Percentiles rank a stretch among this genome's conserved stretches.
phyloP scores from a whole-genome alignment of 176 grass and related monocot species.

The Lolium multiflorum region DNA sequence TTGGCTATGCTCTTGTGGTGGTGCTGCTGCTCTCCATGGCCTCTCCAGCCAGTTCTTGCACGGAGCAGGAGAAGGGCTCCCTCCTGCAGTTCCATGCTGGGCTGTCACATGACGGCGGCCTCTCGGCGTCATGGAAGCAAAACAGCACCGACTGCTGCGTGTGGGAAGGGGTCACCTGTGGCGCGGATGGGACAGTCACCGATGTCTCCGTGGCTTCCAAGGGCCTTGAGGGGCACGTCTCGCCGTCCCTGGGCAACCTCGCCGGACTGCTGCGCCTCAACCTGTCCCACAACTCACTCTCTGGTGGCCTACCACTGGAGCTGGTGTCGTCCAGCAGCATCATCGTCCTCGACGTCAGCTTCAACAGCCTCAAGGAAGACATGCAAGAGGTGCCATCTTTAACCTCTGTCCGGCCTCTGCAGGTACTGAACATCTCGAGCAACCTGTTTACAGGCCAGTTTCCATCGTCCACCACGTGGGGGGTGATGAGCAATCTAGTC shows the following conservation, averaged over 20 bases:
- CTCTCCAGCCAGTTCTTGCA: slow-evolving; percentile 33
- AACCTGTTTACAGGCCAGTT: slow-evolving; percentile 48
- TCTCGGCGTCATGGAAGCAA: slow-evolving; percentile 36
- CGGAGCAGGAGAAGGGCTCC: slow-evolving; percentile 41
- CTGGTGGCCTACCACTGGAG: slow-evolving; percentile 15
- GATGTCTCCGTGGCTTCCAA: slow-evolving; percentile 35
- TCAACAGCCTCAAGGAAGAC: slow-evolving; percentile 42
- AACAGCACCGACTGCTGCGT: slow-evolving; percentile 46
- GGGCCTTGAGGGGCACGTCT: slow-evolving; percentile 47
- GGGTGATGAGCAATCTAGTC: slow-evolving; percentile 32
- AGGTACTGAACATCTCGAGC: slow-evolving; percentile 61
- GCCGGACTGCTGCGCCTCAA: slow-evolving; percentile 39
- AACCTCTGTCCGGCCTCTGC: not conserved
- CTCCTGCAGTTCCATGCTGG: slow-evolving; percentile 49
- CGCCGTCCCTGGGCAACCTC: slow-evolving; percentile 49
- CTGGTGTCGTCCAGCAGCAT: slow-evolving; percentile 41
- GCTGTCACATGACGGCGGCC: not conserved
- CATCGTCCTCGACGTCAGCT: slow-evolving; percentile 51
- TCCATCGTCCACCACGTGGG: slow-evolving; percentile 39
- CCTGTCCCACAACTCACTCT: slow-evolving; percentile 57
- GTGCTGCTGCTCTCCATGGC: slow-evolving; percentile 39
- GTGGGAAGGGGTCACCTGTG: slow-evolving; percentile 56
- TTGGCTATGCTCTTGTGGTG: slow-evolving; percentile 17
- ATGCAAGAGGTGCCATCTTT: slow-evolving; percentile 32
- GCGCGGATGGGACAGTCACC: slow-evolving; percentile 8